A percentile compares a stretch with the other conserved stretches of the same genome.
Evolutionary conservation across 2,329 filamentous ascomycete species (phyloP).

Genomic region (Fusarium sp.): DNA sequence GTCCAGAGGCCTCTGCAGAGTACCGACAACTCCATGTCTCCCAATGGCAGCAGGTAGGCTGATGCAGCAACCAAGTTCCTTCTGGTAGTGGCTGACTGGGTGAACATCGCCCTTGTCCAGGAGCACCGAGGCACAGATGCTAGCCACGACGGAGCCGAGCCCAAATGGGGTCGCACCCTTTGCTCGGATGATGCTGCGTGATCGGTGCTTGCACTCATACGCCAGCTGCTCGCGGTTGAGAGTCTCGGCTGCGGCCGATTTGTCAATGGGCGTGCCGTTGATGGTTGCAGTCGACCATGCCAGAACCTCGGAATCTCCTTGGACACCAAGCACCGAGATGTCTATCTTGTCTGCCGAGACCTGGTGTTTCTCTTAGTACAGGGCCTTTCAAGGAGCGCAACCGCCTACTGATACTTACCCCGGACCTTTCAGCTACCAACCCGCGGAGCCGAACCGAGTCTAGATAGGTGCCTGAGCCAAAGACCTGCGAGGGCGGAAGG

Average conservation of each 20-base stretch:
- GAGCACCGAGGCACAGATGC: constrained; percentile 64
- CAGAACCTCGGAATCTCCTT: constrained; percentile 38
- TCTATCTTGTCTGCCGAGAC: constrained; percentile 7
- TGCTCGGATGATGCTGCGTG: constrained; percentile 58
- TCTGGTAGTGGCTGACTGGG: constrained; percentile 62
- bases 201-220: constrained; percentile 58
- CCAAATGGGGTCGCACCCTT: constrained; percentile 65
- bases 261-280: constrained; percentile 27
- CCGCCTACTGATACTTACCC: constrained; percentile 7
- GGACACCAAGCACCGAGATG: constrained; percentile 38
- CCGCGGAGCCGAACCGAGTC: constrained; percentile 63
- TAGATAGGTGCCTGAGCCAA: constrained; percentile 65
- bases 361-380: neutral
- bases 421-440: constrained; percentile 49
- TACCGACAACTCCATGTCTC: constrained; percentile 53
- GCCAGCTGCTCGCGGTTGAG: constrained; percentile 52
- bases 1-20: neutral
- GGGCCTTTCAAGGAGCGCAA: neutral
- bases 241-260: neutral
- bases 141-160: constrained; percentile 60
- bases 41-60: constrained; percentile 63
- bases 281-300: constrained; percentile 42
- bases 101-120: constrained; percentile 60
- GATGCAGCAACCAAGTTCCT: constrained; percentile 60
- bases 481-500: constrained; percentile 60